Conservation (phyloP, 768 basidiomycete species). For the Xerocomellus dryophilus region DNA sequence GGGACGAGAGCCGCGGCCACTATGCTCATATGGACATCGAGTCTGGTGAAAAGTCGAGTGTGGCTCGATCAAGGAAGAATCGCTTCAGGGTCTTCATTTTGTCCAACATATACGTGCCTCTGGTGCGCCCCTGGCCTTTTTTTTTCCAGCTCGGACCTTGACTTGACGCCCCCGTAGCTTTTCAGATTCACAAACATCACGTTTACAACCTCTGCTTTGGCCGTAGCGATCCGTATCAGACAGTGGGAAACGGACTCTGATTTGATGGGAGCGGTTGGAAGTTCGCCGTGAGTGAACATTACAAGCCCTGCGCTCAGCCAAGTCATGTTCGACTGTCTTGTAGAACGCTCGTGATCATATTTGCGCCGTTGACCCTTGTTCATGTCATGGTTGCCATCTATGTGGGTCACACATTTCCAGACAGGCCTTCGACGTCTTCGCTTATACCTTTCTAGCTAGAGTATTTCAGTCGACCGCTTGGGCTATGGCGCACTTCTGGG, state of each 20-base stretch:
- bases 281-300: slow-evolving; percentile 63
- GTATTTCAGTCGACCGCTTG: slow-evolving; percentile 88
- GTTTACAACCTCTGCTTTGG: slow-evolving; percentile 77
- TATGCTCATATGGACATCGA: slow-evolving; percentile 25
- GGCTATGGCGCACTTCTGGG: slow-evolving; percentile 85
- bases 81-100: slow-evolving; percentile 64
- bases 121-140: slow-evolving; percentile 46
- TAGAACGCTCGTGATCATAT: slow-evolving; percentile 81
- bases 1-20: slow-evolving; percentile 9
- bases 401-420: slow-evolving; percentile 42
- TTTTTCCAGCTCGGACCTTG: background rate
- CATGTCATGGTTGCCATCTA: slow-evolving; percentile 88
- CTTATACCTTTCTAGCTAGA: slow-evolving; percentile 57
- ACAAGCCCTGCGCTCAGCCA: background rate
- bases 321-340: background rate
- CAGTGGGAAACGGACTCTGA: slow-evolving; percentile 46
- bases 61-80: slow-evolving; percentile 40
- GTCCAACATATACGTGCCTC: slow-evolving; percentile 71
- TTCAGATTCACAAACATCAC: slow-evolving; percentile 83
- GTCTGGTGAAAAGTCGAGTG: slow-evolving; percentile 27
- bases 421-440: slow-evolving; percentile 8
- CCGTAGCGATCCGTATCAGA: slow-evolving; percentile 74
- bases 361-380: slow-evolving; percentile 75
- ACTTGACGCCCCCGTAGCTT: slow-evolving; percentile 46
- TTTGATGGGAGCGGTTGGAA: slow-evolving; percentile 72